Conservation (phyloP, 75 land plant genomes). For the Cunninghamia lanceolata region DNA sequence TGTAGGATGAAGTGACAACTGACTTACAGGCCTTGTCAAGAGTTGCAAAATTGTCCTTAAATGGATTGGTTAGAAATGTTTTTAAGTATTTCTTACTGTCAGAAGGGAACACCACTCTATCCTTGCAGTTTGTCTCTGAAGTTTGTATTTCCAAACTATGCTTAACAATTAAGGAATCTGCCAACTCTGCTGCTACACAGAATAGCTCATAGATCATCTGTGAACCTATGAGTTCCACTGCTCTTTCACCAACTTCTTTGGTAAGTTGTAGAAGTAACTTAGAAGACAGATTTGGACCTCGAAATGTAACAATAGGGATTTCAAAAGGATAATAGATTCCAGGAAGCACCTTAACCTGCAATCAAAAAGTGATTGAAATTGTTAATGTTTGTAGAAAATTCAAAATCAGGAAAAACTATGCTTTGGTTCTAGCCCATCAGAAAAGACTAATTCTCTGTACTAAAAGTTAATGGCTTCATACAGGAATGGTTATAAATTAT, state of each 20-base stretch:
- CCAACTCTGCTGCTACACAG: constrained; percentile 19
- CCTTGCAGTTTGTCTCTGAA: background rate
- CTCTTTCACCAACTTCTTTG: constrained; percentile 16
- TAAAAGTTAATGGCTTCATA: background rate
- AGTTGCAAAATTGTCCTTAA: background rate
- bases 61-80: constrained; percentile 1
- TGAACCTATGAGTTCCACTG: constrained; percentile 15
- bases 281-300: constrained; percentile 13
- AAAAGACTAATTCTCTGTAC: background rate
- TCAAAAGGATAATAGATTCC: constrained; percentile 35
- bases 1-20: constrained; percentile 3
- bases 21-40: background rate
- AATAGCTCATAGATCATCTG: constrained; percentile 36
- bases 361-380: background rate
- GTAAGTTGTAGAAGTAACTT: constrained; percentile 22
- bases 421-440: background rate
- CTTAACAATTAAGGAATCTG: constrained; percentile 11
- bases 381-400: background rate
- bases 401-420: background rate
- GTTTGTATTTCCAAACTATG: background rate
- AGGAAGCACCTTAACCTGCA: constrained; percentile 26
- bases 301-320: constrained; percentile 26
- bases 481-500: background rate
- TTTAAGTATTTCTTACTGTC: background rate
- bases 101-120: background rate